Evolutionary conservation across 2,329 filamentous ascomycete genomes (phyloP), one percentile per base, ranked within the genome.

Genomic region (Phoma sp.): DNA sequence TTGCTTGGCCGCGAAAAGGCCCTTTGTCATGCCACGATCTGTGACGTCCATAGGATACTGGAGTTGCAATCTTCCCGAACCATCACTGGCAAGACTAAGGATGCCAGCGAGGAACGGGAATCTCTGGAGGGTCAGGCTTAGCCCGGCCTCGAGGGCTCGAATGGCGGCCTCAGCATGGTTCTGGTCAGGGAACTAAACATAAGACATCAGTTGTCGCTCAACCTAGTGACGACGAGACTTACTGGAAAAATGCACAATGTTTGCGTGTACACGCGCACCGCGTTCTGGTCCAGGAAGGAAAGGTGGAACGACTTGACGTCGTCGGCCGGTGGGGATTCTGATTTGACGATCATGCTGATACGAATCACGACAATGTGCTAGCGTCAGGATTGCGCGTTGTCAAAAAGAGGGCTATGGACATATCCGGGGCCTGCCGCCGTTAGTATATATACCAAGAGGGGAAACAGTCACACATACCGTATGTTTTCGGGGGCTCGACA

Each of bases 41-140:
- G 63, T 57, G 10, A 68, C 53, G 13, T 68, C 46, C 32, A 39
- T 44, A 6, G 70, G 65, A 37, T 72, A 73, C n/a, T 55, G 49
- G 25, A 74, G 58, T 12, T 61, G 41, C 7, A 74, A 58, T 55
- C 58, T 69, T 6, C 71, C 71, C 3, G 67, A 57, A 21, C 56
- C 43, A 13, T 55, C 47, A 41, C 67, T 63, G 4, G 58, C 61
- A n/a, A 71, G 62, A 27, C 65, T 63, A 31, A 74, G 58, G 2
- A 53, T 70, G 13, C 71, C 71, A 13, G 70, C 70, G 27, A 74
- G 65, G 45, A 69, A 74, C 8, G 70, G 69, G 21, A 70, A 68
- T 17, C 55, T 60, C 15, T 58, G 58, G 21, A 73, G 50, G 12
- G 70, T 68, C 3, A 61, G 62, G 35, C 57, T 60, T 1, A 74